These are phyloP conservation scores for Alternaria panax DNA, from an alignment of 2,329 filamentous ascomycete species.

Conservation along the genomic window DNA sequence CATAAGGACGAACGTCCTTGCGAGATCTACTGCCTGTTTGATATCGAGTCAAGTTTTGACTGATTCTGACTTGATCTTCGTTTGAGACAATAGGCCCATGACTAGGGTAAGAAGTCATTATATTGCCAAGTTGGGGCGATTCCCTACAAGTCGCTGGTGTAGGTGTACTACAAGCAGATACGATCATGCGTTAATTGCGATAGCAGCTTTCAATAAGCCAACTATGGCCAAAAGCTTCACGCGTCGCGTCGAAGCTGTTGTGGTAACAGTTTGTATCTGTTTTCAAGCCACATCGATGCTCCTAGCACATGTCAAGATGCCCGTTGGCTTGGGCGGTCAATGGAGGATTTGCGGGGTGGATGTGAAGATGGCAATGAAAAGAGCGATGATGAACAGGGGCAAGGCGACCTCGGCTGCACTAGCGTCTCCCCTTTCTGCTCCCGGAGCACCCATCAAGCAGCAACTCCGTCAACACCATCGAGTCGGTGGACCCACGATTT, in stretches of 20 bases:
- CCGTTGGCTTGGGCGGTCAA: background rate
- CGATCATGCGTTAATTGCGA: background rate
- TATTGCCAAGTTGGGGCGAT: background rate
- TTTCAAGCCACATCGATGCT: background rate
- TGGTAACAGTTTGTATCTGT: background rate
- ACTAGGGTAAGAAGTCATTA: background rate
- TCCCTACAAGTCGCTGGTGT: background rate
- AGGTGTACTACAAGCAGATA: background rate
- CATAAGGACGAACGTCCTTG: background rate
- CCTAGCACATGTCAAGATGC: background rate
- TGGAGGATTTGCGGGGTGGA: background rate
- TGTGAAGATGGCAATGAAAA: background rate
- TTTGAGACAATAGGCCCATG: background rate
- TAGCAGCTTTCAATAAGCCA: background rate
- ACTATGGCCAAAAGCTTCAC: background rate
- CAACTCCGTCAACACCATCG: slow-evolving; percentile 8
- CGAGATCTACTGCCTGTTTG: background rate
- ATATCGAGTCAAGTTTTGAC: background rate
- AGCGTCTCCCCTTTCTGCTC: slow-evolving; percentile 18
- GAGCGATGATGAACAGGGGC: slow-evolving; percentile 1
- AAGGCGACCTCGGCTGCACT: slow-evolving; percentile 16
- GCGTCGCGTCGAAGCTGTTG: background rate
- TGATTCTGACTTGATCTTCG: background rate
- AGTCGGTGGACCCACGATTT: slow-evolving; percentile 1
- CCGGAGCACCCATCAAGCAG: slow-evolving; percentile 6